A percentile compares a stretch with the other conserved stretches of the same genome.
These are phyloP conservation scores for Coemansia sp. DNA, from an alignment of 192 early-diverging fungal species.

Conservation along the genomic window DNA sequence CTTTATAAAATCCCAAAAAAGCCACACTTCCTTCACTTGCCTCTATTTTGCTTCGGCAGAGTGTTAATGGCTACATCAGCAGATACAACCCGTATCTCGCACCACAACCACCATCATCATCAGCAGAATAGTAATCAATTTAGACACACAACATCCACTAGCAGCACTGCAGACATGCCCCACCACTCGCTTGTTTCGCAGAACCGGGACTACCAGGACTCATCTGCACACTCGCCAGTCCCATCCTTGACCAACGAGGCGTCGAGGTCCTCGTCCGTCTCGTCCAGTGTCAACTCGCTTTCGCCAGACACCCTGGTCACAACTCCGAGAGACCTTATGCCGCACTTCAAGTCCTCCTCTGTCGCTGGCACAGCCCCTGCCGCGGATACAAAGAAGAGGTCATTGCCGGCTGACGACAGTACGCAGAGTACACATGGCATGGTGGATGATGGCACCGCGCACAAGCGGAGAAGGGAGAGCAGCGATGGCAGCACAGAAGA, in stretches of 20 bases:
- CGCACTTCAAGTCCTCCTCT: constrained; percentile 22
- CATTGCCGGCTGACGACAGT: background rate
- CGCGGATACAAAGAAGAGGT: background rate
- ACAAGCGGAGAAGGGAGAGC: constrained; percentile 1
- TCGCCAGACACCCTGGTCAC: constrained; percentile 32
- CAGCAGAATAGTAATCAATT: background rate
- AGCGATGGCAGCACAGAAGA: background rate
- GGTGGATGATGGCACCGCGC: background rate
- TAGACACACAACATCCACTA: background rate
- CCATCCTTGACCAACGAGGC: constrained; percentile 42
- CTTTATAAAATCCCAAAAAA: constrained; percentile 12
- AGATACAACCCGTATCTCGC: constrained; percentile 11
- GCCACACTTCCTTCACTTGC: background rate
- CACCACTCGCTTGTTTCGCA: constrained; percentile 4
- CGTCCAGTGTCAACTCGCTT: constrained; percentile 48
- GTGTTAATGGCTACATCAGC: constrained; percentile 10
- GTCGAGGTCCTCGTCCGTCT: constrained; percentile 41
- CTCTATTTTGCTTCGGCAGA: background rate
- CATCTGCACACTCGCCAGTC: constrained; percentile 31
- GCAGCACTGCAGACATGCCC: constrained; percentile 6
- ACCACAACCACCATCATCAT: constrained; percentile 2
- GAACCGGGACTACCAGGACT: constrained; percentile 9
- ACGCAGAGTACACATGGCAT: background rate
- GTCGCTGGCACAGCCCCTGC: background rate
- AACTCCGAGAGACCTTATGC: constrained; percentile 39